Evolutionary conservation across 2,329 filamentous ascomycete genomes (phyloP), one percentile per base, ranked within the genome.

Genomic region (Aspergillus sp.): DNA sequence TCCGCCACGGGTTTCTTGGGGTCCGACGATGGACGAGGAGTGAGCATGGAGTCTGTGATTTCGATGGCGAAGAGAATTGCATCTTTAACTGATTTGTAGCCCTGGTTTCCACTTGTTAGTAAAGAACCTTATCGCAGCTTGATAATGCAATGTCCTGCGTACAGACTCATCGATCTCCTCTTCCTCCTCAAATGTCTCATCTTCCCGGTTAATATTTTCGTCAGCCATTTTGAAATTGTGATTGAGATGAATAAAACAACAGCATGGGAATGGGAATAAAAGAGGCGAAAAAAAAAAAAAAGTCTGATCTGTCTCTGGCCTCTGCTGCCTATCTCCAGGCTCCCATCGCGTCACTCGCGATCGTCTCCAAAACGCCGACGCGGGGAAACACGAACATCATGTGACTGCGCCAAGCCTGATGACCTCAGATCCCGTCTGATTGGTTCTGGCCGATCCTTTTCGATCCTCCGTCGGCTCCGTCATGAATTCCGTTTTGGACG

Each of bases 21-120:
- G 48, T 79, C 76, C 6, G 76, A 76, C 3, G 75, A 70, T 3
- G 81, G 77, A 19, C 88, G 88, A 34, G 72, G 72, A 2, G 73
- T 72, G 50, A 97, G 73, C 91, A 97, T 98, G 0, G 89, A 90
- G 32, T 81, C 70, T 74, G 87, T 96, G 61, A 97, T 77, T 58
- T 97, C 86, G 58, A 98, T 95, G 10, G 90, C 91, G 63, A 98
- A 91, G 26, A 98, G 77, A n/a, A 97, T 80, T n/a, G 93, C 93
- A 82, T 98, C 93, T 71, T 95, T 96, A 62, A 90, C 85, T 1
- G 85, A 78, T 71, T 90, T 94, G 73, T 93, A 98, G 66, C 82
- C 84, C 89, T 91, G 55, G 30, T 28, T 19, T 13, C 45, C 10
- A 42, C 34, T 33, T 40, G 13, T 33, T 7, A 37, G 13, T 38